These are phyloP conservation scores for Ceratocystis colombiana DNA, from an alignment of 2,329 filamentous ascomycete genomes.

Conservation along the genomic window DNA sequence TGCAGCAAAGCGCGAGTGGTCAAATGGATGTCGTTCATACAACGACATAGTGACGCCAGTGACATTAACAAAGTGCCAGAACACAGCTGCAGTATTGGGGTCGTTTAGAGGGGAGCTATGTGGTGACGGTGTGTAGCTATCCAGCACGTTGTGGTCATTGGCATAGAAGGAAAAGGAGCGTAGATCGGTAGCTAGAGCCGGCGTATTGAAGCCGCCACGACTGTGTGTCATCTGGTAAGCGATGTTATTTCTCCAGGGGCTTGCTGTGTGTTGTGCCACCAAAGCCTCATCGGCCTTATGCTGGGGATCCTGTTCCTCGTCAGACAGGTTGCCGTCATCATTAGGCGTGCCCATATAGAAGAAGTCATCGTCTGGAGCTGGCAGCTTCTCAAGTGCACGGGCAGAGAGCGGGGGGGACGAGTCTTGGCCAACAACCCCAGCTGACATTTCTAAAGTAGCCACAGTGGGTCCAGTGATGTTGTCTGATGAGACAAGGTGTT, in stretches of 20 bases:
- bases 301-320: conserved; percentile 48
- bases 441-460: no score
- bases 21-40: conserved; percentile 71
- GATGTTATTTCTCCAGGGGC: background rate
- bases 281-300: conserved; percentile 30
- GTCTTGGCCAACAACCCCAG: background rate
- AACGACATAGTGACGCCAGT: conserved; percentile 79
- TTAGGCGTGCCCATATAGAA: conserved; percentile 50
- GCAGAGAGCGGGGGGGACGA: background rate
- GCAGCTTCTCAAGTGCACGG: background rate
- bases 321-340: conserved; percentile 52
- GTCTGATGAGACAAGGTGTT: background rate
- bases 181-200: conserved; percentile 35
- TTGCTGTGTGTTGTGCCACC: conserved; percentile 28
- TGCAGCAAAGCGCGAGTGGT: conserved; percentile 50
- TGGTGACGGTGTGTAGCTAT: conserved; percentile 56
- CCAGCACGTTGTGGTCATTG: conserved; percentile 42
- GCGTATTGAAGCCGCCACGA: conserved; percentile 34
- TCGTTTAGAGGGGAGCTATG: conserved; percentile 67
- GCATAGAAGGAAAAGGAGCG: conserved; percentile 43
- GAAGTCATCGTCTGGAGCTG: conserved; percentile 30
- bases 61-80: conserved; percentile 84
- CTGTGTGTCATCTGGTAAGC: conserved; percentile 13
- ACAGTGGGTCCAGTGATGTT: no score
- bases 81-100: conserved; percentile 67